Evolutionary conservation across 2,329 filamentous ascomycete genomes (phyloP).

Genomic region (Emericellopsis atlantica): DNA sequence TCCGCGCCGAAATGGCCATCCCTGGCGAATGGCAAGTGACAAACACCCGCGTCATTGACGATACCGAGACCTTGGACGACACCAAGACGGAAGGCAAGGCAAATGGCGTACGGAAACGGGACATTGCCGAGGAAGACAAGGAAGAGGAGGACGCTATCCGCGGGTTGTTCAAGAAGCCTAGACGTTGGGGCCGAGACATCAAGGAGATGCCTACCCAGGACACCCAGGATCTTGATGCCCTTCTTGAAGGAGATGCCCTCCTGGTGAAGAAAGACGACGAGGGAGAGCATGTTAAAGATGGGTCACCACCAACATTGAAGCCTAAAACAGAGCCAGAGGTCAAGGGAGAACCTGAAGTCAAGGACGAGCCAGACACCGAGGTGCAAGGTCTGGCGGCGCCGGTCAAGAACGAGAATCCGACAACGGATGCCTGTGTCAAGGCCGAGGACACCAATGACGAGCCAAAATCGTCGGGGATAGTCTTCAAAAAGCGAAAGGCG

Average conservation of each 20-base stretch:
- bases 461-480: constrained; percentile 32
- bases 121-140: constrained; percentile 44
- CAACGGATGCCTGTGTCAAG: constrained; percentile 6
- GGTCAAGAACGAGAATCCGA: constrained; percentile 4
- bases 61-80: constrained; percentile 24
- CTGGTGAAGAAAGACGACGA: constrained; percentile 10
- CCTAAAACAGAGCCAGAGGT: constrained; percentile 8
- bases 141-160: constrained; percentile 48
- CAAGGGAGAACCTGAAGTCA: constrained; percentile 17
- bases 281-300: constrained; percentile 3
- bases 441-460: background rate
- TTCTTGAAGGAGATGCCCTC: constrained; percentile 27
- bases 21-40: constrained; percentile 77
- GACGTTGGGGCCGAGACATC: constrained; percentile 39
- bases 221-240: constrained; percentile 48
- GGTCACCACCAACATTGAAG: constrained; percentile 11
- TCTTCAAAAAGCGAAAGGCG: constrained; percentile 73
- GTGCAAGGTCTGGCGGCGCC: constrained; percentile 10
- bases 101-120: constrained; percentile 50
- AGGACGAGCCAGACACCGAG: constrained; percentile 21
- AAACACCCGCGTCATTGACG: constrained; percentile 45
- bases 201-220: constrained; percentile 33
- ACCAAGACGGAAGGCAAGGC: constrained; percentile 32
- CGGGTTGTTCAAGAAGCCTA: constrained; percentile 46
- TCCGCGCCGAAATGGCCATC: constrained; percentile 71